A percentile compares a stretch with the other conserved stretches of the same genome.
phyloP scores from a whole-genome alignment of 345 rosid genomes.

The Odontarrhena argentea region DNA sequence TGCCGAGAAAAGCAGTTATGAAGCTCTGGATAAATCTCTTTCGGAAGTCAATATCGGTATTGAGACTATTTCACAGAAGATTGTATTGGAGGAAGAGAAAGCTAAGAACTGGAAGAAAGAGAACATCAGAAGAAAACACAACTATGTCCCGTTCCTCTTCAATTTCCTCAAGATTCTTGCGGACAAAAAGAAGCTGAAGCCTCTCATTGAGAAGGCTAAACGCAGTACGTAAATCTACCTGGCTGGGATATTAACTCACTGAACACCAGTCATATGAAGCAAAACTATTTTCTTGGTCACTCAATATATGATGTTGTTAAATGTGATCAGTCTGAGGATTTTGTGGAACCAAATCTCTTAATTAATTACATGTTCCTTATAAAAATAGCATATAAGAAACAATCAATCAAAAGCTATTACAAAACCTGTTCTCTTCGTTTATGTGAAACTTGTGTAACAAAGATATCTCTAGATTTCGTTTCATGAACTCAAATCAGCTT shows the following conservation, averaged over 20 bases:
- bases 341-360: conserved; percentile 37
- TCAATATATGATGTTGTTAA: not conserved
- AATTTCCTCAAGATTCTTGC: conserved; percentile 46
- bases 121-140: conserved; percentile 42
- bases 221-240: conserved; percentile 11
- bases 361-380: conserved; percentile 42
- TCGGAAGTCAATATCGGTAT: conserved; percentile 39
- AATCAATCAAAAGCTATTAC: conserved; percentile 33
- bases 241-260: not conserved
- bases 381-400: conserved; percentile 30
- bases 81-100: conserved; percentile 43
- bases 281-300: conserved; percentile 1
- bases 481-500: conserved; percentile 25
- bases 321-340: conserved; percentile 30
- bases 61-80: conserved; percentile 43
- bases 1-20: conserved; percentile 41
- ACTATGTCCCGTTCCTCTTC: conserved; percentile 44
- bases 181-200: conserved; percentile 42
- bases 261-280: not conserved
- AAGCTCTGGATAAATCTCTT: conserved; percentile 42
- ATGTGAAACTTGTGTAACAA: conserved; percentile 30
- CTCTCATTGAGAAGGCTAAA: conserved; percentile 42
- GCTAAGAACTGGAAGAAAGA: conserved; percentile 45
- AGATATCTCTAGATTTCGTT: conserved; percentile 17
- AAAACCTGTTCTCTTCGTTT: conserved; percentile 33